Evolutionary conservation across 169 alveolate species (phyloP), one percentile per base, ranked within the genome.

Genomic region (Miamiensis avidus): DNA sequence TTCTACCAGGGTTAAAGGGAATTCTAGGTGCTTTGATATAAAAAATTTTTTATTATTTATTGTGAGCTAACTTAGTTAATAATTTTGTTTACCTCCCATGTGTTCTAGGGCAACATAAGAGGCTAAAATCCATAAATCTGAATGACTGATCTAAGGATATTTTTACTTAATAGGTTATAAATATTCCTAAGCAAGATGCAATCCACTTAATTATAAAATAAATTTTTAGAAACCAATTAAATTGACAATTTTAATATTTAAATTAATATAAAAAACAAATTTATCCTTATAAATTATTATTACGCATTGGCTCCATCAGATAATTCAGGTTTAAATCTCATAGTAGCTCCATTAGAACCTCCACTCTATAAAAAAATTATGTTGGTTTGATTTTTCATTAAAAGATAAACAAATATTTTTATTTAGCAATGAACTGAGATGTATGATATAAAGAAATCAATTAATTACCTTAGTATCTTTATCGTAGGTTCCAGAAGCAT

Each of bases 41-140:
- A 49, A 49, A 11, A 11, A 11, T 49, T 49, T 49, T 49, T 49
- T 49, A 49, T n/a, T n/a, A n/a, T n/a, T n/a, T n/a, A n/a, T n/a
- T n/a, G n/a, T n/a, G n/a, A n/a, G n/a, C n/a, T n/a, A n/a, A n/a
- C n/a, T n/a, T n/a, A n/a, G n/a, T n/a, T 4, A 49, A 11, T 49
- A 49, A 11, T 20, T 11, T 49, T 49, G 20, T 49, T 49, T 49
- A 28, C 84, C 75, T 29, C 84, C 84, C 84, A 79, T 79, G 29
- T 49, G 64, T 64, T 79, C 84, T 34, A 79, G 29, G 1, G 84
- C 84, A 15, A 79, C 84, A 65, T 79, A 79, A 65, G 76, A 34
- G 15, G 84, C 84, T 76, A 79, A 79, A 29, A 79, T 49, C 84
- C 84, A 79, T 65, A 79, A 72, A 79, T 79, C 84, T 29, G 84